A percentile compares a stretch with the other conserved stretches of the same genome.
phyloP scores from a whole-genome alignment of 345 rosid species.

The Lumnitzera littorea region DNA sequence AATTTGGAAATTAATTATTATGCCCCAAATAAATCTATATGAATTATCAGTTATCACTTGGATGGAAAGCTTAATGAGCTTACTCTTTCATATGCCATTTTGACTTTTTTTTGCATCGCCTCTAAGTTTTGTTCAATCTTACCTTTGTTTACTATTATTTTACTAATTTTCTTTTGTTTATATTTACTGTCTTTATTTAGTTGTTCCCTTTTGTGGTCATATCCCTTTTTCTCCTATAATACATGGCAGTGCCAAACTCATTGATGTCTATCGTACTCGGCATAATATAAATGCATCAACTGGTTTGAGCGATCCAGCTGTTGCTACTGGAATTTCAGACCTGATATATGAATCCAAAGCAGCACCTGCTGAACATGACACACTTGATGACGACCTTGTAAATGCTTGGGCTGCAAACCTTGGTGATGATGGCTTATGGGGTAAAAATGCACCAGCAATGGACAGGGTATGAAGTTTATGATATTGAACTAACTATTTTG shows the following conservation, averaged over 20 bases:
- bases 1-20: neutral
- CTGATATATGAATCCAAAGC: constrained; percentile 75
- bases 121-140: no score
- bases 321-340: constrained; percentile 92
- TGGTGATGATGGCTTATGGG: constrained; percentile 85
- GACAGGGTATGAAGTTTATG: constrained; percentile 50
- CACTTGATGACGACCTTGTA: constrained; percentile 92
- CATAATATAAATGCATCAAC: constrained; percentile 86
- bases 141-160: no score
- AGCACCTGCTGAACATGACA: constrained; percentile 58
- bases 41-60: no score
- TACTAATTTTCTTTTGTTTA: neutral
- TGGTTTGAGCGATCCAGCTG: constrained; percentile 86
- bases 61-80: no score
- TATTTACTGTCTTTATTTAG: no score
- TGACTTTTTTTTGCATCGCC: no score
- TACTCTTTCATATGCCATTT: no score
- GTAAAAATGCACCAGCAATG: constrained; percentile 90
- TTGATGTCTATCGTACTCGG: constrained; percentile 69
- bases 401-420: constrained; percentile 99
- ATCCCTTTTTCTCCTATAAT: constrained; percentile 5
- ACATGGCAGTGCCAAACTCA: constrained; percentile 71
- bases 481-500: neutral
- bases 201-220: neutral
- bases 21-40: neutral